A percentile compares a stretch with the other conserved stretches of the same genome.
phyloP scores from a whole-genome alignment of 179 eudicot genomes.

The Spinacia oleracea region DNA sequence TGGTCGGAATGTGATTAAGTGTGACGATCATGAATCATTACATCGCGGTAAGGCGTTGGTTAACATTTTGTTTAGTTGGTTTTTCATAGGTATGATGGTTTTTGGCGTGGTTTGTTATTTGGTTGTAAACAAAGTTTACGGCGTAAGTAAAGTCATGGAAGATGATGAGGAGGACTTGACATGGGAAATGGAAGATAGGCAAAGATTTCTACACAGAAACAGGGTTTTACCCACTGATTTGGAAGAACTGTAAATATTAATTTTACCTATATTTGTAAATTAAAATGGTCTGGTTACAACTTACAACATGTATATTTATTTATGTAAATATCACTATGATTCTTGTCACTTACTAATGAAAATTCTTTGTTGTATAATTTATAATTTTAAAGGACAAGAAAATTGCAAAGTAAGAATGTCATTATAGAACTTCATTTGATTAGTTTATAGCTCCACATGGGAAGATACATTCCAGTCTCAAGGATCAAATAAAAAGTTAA shows the following conservation, averaged over 20 bases:
- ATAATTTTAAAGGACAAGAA: too few relatives aligned
- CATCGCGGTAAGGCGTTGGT: slow-evolving; percentile 39
- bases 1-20: slow-evolving; percentile 28
- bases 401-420: too few relatives aligned
- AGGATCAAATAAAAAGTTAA: not conserved
- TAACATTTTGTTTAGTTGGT: slow-evolving; percentile 39
- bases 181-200: slow-evolving; percentile 25
- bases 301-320: not conserved
- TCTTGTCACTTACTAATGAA: not conserved
- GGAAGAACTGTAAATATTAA: slow-evolving; percentile 4
- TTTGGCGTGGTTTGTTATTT: slow-evolving; percentile 31
- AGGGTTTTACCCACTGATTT: slow-evolving; percentile 26
- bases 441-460: not conserved
- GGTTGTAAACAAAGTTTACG: slow-evolving; percentile 22
- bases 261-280: not conserved
- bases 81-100: slow-evolving; percentile 29
- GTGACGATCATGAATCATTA: slow-evolving; percentile 25
- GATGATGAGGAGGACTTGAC: slow-evolving; percentile 17
- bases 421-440: not conserved
- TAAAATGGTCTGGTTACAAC: not conserved
- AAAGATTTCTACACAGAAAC: slow-evolving; percentile 25
- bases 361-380: not conserved
- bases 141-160: slow-evolving; percentile 10
- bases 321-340: not conserved
- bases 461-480: not conserved